These are phyloP conservation scores for Scutellaria baicalensis DNA, from an alignment of 257 asterid species.

Conservation along the genomic window DNA sequence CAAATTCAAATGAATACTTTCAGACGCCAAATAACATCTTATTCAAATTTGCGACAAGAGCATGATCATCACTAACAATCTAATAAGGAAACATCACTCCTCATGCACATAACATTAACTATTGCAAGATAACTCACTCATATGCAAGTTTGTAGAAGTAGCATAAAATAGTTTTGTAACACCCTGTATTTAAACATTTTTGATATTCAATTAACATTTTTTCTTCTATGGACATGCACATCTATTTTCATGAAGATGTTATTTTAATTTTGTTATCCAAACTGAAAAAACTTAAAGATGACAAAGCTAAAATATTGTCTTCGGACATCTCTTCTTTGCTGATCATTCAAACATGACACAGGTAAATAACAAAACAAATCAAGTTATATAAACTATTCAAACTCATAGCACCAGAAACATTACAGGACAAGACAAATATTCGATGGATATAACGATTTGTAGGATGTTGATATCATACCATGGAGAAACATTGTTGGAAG, in stretches of 20 bases:
- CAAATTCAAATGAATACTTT: not conserved
- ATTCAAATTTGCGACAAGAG: not conserved
- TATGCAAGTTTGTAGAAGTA: no score
- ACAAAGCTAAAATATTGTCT: no score
- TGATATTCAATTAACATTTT: no score
- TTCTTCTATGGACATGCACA: no score
- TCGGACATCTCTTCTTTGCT: not conserved
- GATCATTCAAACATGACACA: not conserved
- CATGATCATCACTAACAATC: not conserved
- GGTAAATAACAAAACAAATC: not conserved
- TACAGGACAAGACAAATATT: not conserved
- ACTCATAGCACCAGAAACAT: not conserved
- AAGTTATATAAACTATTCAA: not conserved
- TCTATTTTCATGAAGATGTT: no score
- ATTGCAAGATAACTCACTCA: no score
- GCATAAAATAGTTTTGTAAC: no score
- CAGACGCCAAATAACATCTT: not conserved
- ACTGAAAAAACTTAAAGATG: no score
- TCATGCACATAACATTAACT: no score
- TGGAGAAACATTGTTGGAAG: not conserved
- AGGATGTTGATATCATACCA: not conserved
- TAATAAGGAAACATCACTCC: no score
- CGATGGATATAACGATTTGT: not conserved
- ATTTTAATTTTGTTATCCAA: no score
- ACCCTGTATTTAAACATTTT: no score